These are phyloP conservation scores for Tilletia setariae DNA, from an alignment of 1,284 basidiomycete genomes.

Conservation along the genomic window DNA sequence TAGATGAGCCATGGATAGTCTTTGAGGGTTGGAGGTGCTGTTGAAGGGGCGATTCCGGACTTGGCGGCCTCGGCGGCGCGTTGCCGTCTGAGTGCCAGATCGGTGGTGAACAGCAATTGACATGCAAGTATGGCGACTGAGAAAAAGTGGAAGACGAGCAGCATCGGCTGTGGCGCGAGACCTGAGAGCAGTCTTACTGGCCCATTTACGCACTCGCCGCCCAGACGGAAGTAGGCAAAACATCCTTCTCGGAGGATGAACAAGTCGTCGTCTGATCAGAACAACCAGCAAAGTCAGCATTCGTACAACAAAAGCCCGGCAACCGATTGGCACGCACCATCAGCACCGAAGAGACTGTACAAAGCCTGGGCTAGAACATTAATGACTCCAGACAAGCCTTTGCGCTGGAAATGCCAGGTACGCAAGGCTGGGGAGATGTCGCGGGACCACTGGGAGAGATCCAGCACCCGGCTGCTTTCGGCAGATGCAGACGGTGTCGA, in stretches of 20 bases:
- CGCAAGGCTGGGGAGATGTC: constrained; percentile 36
- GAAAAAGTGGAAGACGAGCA: constrained; percentile 91
- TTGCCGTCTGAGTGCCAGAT: neutral
- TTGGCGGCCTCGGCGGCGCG: neutral
- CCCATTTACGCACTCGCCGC: constrained; percentile 81
- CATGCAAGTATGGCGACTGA: constrained; percentile 88
- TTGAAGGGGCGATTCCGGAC: constrained; percentile 2
- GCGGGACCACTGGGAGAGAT: constrained; percentile 38
- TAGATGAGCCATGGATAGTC: constrained; percentile 40
- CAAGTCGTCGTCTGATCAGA: constrained; percentile 64
- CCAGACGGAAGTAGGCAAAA: constrained; percentile 94
- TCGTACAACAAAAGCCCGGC: constrained; percentile 21
- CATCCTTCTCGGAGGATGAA: constrained; percentile 85
- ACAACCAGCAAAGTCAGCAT: neutral
- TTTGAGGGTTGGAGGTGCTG: constrained; percentile 21
- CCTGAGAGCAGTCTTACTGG: constrained; percentile 64
- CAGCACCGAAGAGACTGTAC: constrained; percentile 51
- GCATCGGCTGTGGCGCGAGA: constrained; percentile 69
- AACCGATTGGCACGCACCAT: constrained; percentile 18
- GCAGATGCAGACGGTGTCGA: constrained; percentile 14
- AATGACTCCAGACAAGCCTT: constrained; percentile 46
- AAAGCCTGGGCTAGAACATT: constrained; percentile 53
- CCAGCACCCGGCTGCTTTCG: constrained; percentile 13
- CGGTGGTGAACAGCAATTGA: constrained; percentile 71
- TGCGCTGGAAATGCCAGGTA: constrained; percentile 51